Conservation (phyloP, 2,329 filamentous ascomycete genomes). For the Aspergillus tubingensis region DNA sequence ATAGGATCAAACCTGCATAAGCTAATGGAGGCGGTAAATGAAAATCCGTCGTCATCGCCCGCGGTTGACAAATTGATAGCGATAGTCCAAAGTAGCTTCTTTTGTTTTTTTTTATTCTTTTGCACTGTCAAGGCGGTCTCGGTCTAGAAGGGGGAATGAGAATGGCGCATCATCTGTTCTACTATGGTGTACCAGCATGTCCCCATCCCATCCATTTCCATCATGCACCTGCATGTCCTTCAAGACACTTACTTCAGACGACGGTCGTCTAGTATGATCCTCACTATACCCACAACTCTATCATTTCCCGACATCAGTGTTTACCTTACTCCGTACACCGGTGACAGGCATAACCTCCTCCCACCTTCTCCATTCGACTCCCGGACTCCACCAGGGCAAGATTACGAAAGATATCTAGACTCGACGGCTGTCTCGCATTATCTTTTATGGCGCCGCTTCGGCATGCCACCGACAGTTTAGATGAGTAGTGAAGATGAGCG, state of each 20-base stretch:
- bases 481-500: neutral
- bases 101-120: neutral
- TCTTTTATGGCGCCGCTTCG: neutral
- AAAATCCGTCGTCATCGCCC: neutral
- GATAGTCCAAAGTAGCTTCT: neutral
- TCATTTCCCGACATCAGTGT: neutral
- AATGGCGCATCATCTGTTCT: neutral
- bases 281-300: neutral
- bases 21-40: slow-evolving; percentile 2
- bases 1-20: neutral
- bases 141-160: neutral
- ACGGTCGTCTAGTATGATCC: neutral
- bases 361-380: too few relatives aligned
- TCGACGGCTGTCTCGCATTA: slow-evolving; percentile 17
- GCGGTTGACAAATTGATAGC: neutral
- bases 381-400: neutral
- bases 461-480: slow-evolving; percentile 2
- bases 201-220: too few relatives aligned
- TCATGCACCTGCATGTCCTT: too few relatives aligned
- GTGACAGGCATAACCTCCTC: neutral
- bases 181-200: neutral
- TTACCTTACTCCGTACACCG: slow-evolving; percentile 7
- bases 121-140: neutral
- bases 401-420: slow-evolving; percentile 11
- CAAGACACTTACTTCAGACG: neutral